Percentiles rank a stretch among this genome's conserved stretches.
phyloP scores from a whole-genome alignment of 352 stramenopile species.

The Globisporangium ultimum region DNA sequence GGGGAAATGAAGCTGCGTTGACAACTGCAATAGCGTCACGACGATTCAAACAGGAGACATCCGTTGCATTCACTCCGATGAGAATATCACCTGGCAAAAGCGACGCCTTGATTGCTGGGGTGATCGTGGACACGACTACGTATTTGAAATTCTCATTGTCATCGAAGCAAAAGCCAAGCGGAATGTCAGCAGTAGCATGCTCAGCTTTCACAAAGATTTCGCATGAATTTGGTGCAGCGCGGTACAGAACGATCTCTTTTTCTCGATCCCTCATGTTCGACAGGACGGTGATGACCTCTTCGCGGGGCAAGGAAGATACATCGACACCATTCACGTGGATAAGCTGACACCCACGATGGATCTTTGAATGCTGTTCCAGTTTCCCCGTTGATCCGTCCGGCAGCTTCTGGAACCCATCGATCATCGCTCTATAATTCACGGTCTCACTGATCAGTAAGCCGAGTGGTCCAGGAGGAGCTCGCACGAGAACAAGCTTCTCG shows the following conservation, averaged over 20 bases:
- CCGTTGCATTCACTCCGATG: conserved; percentile 37
- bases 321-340: conserved; percentile 50
- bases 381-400: conserved; percentile 33
- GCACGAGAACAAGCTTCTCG: conserved; percentile 46
- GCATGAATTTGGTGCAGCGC: conserved; percentile 22
- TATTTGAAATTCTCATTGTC: conserved; percentile 35
- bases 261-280: conserved; percentile 33
- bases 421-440: conserved; percentile 36
- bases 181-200: conserved; percentile 15
- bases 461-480: conserved; percentile 38
- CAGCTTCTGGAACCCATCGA: conserved; percentile 47
- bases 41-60: conserved; percentile 34
- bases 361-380: conserved; percentile 25
- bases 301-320: conserved; percentile 30
- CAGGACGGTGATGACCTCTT: conserved; percentile 37
- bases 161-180: conserved; percentile 27
- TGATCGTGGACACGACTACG: conserved; percentile 25
- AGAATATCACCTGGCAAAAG: conserved; percentile 36
- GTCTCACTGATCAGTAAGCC: conserved; percentile 43
- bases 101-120: conserved; percentile 4
- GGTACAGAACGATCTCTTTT: conserved; percentile 60
- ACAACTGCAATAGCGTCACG: conserved; percentile 26
- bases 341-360: conserved; percentile 56
- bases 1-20: conserved; percentile 23
- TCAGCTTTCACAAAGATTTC: conserved; percentile 26